Percentiles rank a stretch among this genome's conserved stretches.
phyloP scores from a whole-genome alignment of 768 basidiomycete species.

The Mrakia gelida region DNA sequence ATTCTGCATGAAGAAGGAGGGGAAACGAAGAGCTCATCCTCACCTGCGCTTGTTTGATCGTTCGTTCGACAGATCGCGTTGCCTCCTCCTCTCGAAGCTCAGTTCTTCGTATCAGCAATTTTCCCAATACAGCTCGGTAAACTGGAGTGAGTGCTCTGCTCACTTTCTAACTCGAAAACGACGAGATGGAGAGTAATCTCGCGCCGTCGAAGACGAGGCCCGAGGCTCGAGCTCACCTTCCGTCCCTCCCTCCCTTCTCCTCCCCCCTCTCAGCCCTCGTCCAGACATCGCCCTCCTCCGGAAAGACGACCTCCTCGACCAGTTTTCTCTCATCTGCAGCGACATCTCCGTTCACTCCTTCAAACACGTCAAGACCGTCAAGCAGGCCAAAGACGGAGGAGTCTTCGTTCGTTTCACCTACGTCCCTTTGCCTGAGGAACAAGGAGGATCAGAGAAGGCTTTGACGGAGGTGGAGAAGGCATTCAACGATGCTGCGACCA shows the following conservation, averaged over 20 bases:
- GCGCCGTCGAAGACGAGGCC: too few species aligned
- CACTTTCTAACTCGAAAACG: too few species aligned
- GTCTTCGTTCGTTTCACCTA: constrained; percentile 29
- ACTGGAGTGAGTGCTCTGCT: constrained; percentile 20
- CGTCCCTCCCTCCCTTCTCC: not conserved
- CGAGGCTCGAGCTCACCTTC: not conserved
- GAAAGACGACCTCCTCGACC: constrained; percentile 28
- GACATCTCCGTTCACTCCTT: constrained; percentile 20
- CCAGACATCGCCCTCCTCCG: constrained; percentile 10
- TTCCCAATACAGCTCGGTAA: constrained; percentile 30
- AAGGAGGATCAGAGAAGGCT: constrained; percentile 17
- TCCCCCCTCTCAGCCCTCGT: constrained; percentile 14
- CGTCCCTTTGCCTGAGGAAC: not conserved
- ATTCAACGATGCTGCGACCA: constrained; percentile 18
- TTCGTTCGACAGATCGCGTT: not conserved
- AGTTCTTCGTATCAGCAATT: constrained; percentile 26
- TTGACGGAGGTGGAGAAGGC: constrained; percentile 14
- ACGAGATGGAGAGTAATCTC: too few species aligned
- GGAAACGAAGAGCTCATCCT: not conserved
- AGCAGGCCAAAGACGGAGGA: constrained; percentile 31
- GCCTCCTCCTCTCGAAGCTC: constrained; percentile 15
- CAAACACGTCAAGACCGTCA: constrained; percentile 21
- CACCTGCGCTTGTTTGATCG: not conserved
- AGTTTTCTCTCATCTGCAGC: constrained; percentile 16
- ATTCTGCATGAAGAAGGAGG: not conserved